Conservation (phyloP, 2,329 filamentous ascomycete genomes). For the Pseudogymnoascus sp. region DNA sequence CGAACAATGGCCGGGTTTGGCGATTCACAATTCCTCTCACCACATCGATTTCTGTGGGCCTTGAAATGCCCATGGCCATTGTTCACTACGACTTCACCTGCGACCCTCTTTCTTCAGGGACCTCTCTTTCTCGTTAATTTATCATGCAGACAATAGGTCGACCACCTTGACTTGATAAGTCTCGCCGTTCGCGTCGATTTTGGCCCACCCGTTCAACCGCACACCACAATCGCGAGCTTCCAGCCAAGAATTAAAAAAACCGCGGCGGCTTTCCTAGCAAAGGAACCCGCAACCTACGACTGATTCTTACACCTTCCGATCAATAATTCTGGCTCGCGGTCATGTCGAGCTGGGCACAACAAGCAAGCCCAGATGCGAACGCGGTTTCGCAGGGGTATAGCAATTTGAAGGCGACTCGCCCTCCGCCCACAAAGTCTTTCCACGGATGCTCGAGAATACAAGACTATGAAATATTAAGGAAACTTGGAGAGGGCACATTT, state of each 20-base stretch:
- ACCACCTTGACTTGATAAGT: slow-evolving; percentile 9
- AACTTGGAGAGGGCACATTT: slow-evolving; percentile 92
- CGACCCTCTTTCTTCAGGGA: not conserved
- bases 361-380: slow-evolving; percentile 18
- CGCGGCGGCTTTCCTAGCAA: not conserved
- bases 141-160: slow-evolving; percentile 3
- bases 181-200: slow-evolving; percentile 7
- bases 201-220: not conserved
- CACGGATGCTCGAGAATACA: slow-evolving; percentile 74
- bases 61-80: not conserved
- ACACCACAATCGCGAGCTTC: slow-evolving; percentile 4
- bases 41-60: not conserved
- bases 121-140: slow-evolving; percentile 1
- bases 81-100: slow-evolving; percentile 1
- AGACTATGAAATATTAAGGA: slow-evolving; percentile 71
- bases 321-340: not conserved
- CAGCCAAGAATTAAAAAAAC: slow-evolving; percentile 1
- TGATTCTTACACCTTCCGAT: not conserved
- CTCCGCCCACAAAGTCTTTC: slow-evolving; percentile 56
- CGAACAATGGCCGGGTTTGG: slow-evolving; percentile 4
- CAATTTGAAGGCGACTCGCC: slow-evolving; percentile 37
- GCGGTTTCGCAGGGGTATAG: slow-evolving; percentile 45
- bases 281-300: not conserved
- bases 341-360: slow-evolving; percentile 10
- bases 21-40: slow-evolving; percentile 4